phyloP scores from a whole-genome alignment of 768 basidiomycete genomes.

The Gloeostereum incarnatum region DNA sequence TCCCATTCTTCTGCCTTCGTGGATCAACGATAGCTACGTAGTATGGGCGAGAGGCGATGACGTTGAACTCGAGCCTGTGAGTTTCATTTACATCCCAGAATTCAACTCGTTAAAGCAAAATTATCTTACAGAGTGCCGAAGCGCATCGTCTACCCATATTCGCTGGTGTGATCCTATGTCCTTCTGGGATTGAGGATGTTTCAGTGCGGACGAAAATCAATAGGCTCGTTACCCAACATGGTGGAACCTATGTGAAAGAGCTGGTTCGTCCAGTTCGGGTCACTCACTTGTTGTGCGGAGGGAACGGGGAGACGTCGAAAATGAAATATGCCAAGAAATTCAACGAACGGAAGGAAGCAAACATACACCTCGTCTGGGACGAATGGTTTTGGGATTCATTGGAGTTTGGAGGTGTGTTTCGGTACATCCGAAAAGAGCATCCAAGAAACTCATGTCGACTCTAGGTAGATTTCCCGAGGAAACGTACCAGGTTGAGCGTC shows the following conservation, averaged over 20 bases:
- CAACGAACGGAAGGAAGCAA: slow-evolving; percentile 57
- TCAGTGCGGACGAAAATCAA: slow-evolving; percentile 54
- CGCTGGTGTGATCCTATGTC: slow-evolving; percentile 54
- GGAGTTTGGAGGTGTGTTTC: slow-evolving; percentile 50
- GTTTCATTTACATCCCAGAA: slow-evolving; percentile 11
- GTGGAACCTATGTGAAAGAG: slow-evolving; percentile 65
- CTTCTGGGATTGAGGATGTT: slow-evolving; percentile 68
- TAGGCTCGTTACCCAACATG: slow-evolving; percentile 43
- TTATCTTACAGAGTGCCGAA: slow-evolving; percentile 38
- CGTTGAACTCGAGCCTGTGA: slow-evolving; percentile 55
- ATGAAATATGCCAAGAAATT: slow-evolving; percentile 74
- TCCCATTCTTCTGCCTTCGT: slow-evolving; percentile 70
- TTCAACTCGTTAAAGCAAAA: slow-evolving; percentile 1
- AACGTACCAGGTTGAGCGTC: slow-evolving; percentile 46
- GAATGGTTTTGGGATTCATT: slow-evolving; percentile 97
- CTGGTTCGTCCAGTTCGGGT: slow-evolving; percentile 72
- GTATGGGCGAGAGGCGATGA: slow-evolving; percentile 79
- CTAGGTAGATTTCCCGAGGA: slow-evolving; percentile 58
- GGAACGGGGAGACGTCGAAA: slow-evolving; percentile 61
- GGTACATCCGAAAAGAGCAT: neutral
- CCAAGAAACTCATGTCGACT: neutral
- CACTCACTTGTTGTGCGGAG: slow-evolving; percentile 79
- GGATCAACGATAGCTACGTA: slow-evolving; percentile 65
- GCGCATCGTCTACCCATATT: slow-evolving; percentile 67
- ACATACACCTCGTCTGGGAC: slow-evolving; percentile 81